Conservation (phyloP, 257 asterid genomes). For the Euphrasia confusa region DNA sequence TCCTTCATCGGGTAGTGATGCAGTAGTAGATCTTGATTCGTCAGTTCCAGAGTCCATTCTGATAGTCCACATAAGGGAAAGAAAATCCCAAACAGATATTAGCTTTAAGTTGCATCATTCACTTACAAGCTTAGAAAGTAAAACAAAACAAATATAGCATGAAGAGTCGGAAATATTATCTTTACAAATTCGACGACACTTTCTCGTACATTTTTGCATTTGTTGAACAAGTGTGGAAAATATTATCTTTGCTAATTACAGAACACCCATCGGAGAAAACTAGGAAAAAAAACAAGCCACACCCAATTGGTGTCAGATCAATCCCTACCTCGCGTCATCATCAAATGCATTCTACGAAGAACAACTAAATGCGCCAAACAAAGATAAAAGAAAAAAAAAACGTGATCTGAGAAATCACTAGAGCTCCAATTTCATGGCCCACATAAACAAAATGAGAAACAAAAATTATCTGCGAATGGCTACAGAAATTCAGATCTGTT, state of each 20-base stretch:
- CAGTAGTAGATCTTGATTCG: constrained; percentile 34
- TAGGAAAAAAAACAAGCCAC: not conserved
- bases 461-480: constrained; percentile 5
- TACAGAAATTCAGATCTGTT: constrained; percentile 30
- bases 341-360: constrained; percentile 14
- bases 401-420: constrained; percentile 10
- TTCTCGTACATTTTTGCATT: no score
- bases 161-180: no score
- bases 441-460: not conserved
- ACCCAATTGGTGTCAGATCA: constrained; percentile 7
- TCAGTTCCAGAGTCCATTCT: constrained; percentile 65
- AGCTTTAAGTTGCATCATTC: constrained; percentile 18
- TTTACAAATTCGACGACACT: no score
- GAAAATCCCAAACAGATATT: constrained; percentile 10
- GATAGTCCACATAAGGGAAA: constrained; percentile 23
- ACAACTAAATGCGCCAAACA: constrained; percentile 23
- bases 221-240: not conserved
- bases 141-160: not conserved
- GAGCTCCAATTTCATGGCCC: constrained; percentile 25
- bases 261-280: constrained; percentile 8
- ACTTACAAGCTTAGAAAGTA: constrained; percentile 4
- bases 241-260: constrained; percentile 3
- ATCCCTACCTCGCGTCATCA: constrained; percentile 12
- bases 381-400: not conserved
- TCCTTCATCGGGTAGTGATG: constrained; percentile 34